These are phyloP conservation scores for Pezicula radicicola DNA, from an alignment of 2,329 filamentous ascomycete species.

Conservation along the genomic window DNA sequence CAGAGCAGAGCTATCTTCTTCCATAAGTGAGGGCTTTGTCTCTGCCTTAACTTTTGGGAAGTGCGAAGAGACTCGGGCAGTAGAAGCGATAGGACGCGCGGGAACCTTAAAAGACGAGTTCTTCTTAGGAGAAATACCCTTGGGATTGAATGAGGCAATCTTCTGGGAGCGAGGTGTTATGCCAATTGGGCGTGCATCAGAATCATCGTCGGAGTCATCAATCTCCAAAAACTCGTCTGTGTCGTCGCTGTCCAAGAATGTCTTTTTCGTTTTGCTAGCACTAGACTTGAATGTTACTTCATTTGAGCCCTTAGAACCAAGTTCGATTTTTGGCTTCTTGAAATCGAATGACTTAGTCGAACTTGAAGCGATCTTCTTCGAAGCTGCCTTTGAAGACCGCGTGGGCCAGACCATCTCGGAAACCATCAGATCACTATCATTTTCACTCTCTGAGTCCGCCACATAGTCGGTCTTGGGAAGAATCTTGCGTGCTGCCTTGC, in stretches of 20 bases:
- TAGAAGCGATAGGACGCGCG: not conserved
- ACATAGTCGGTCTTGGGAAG: constrained; percentile 11
- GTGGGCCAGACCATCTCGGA: constrained; percentile 12
- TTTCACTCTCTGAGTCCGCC: constrained; percentile 6
- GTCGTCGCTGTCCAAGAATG: not conserved
- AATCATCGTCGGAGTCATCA: constrained; percentile 8
- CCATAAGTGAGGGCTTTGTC: constrained; percentile 3
- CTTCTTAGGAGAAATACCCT: not conserved
- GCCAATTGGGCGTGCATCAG: constrained; percentile 5
- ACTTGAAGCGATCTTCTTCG: not conserved
- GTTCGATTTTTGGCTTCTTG: constrained; percentile 22
- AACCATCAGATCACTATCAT: constrained; percentile 15
- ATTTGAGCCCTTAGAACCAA: constrained; percentile 21
- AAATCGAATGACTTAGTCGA: not conserved
- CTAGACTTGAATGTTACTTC: constrained; percentile 13
- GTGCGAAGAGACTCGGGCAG: not conserved
- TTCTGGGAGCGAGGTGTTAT: no score
- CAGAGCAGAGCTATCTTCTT: constrained; percentile 10
- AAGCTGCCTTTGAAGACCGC: no score
- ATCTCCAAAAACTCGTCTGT: not conserved
- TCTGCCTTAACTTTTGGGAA: not conserved
- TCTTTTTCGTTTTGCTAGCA: not conserved
- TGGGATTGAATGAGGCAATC: not conserved
- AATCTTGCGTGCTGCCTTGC: constrained; percentile 1
- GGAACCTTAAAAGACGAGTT: not conserved